These are phyloP conservation scores for Tinospora cordifolia DNA, from an alignment of 164 flowering plant species.

Conservation along the genomic window DNA sequence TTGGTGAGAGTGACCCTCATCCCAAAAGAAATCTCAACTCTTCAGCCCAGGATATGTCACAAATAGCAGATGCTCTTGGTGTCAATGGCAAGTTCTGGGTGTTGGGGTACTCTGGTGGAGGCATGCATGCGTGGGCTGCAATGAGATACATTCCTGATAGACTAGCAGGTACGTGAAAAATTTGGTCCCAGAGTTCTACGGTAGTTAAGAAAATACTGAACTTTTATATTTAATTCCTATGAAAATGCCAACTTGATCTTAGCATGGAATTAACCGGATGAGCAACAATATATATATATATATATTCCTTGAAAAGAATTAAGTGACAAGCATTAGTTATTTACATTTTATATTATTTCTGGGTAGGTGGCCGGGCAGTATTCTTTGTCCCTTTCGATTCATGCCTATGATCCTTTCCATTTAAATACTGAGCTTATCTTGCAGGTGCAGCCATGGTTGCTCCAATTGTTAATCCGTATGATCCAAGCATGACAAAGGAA, in stretches of 20 bases:
- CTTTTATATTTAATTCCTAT: background rate
- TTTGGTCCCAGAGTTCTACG: background rate
- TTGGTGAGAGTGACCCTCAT: slow-evolving; percentile 99
- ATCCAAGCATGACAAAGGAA: slow-evolving; percentile 73
- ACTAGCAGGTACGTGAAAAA: slow-evolving; percentile 52
- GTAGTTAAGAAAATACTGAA: background rate
- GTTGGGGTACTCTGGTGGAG: slow-evolving; percentile 67
- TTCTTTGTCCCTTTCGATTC: no score
- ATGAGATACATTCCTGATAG: slow-evolving; percentile 68
- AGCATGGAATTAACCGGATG: no score
- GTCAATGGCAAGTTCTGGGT: slow-evolving; percentile 79
- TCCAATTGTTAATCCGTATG: slow-evolving; percentile 86
- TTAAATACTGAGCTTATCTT: slow-evolving; percentile 7
- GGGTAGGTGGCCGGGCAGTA: no score
- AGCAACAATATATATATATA: no score
- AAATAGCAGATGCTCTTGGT: slow-evolving; percentile 57
- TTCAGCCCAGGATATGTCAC: slow-evolving; percentile 69
- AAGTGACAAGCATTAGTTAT: no score
- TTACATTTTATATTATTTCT: no score
- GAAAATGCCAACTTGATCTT: no score
- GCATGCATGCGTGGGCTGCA: slow-evolving; percentile 89
- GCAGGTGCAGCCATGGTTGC: slow-evolving; percentile 87
- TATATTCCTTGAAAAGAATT: no score
- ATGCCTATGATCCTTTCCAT: background rate
- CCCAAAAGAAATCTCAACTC: slow-evolving; percentile 65